These are phyloP conservation scores for Uncinocarpus reesii DNA, from an alignment of 2,329 filamentous ascomycete genomes.

Conservation along the genomic window DNA sequence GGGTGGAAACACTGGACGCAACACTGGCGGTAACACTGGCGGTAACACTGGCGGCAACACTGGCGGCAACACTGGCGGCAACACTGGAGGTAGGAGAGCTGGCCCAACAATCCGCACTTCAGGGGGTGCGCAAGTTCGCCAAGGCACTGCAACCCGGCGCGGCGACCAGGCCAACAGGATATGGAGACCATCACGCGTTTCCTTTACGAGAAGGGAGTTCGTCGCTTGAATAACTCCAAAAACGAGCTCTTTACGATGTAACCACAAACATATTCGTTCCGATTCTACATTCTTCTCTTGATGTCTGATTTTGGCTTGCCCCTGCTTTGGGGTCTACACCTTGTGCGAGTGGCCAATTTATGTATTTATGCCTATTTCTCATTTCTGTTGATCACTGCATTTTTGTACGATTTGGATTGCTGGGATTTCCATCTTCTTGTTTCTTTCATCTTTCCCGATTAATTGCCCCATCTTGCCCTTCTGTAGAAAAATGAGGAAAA, in stretches of 20 bases:
- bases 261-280: background rate
- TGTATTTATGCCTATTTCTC: constrained; percentile 10
- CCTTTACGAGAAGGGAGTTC: constrained; percentile 5
- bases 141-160: too few relatives aligned
- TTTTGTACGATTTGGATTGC: constrained; percentile 9
- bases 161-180: background rate
- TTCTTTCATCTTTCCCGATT: background rate
- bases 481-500: background rate
- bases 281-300: background rate
- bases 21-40: background rate
- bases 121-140: background rate
- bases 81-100: background rate
- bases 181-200: background rate
- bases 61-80: background rate
- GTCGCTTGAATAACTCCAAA: background rate
- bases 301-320: background rate
- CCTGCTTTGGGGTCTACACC: background rate
- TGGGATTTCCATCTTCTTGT: background rate
- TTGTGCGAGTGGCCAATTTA: background rate
- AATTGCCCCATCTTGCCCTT: background rate
- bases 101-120: background rate
- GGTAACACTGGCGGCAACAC: background rate
- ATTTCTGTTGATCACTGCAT: background rate
- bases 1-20: background rate
- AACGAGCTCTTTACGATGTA: background rate